Conservation (phyloP, 1,284 basidiomycete genomes). For the Cystobasidiaceae sp. region DNA sequence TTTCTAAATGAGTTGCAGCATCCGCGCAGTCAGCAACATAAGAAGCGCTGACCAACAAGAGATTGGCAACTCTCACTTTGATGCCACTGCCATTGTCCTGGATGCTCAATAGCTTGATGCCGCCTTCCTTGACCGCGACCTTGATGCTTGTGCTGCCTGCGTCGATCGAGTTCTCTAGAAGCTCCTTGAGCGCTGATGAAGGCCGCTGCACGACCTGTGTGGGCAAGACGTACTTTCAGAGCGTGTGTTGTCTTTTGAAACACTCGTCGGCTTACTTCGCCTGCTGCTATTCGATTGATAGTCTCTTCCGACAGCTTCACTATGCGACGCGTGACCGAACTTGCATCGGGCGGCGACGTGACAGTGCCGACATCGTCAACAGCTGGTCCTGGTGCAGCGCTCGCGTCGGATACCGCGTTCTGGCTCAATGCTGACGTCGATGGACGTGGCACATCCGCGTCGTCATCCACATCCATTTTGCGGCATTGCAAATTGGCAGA, state of each 20-base stretch:
- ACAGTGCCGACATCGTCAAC: too few relatives aligned
- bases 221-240: neutral
- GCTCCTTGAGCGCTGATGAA: constrained; percentile 91
- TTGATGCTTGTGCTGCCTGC: constrained; percentile 83
- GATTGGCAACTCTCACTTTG: too few relatives aligned
- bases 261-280: constrained; percentile 49
- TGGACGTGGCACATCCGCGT: too few relatives aligned
- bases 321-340: constrained; percentile 42
- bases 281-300: constrained; percentile 60
- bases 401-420: too few relatives aligned
- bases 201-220: constrained; percentile 90
- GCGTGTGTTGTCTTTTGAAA: neutral
- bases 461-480: too few relatives aligned
- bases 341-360: too few relatives aligned
- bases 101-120: constrained; percentile 90
- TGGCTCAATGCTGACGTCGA: too few relatives aligned
- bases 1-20: constrained; percentile 49
- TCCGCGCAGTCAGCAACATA: neutral
- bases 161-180: constrained; percentile 91
- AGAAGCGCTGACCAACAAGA: too few relatives aligned
- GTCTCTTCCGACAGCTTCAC: constrained; percentile 52
- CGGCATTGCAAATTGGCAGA: too few relatives aligned
- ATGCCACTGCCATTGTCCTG: constrained; percentile 96
- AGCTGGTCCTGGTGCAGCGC: too few relatives aligned
- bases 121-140: constrained; percentile 88